Percentiles rank a stretch among this genome's conserved stretches.
These are phyloP conservation scores for Ceratocystis lukuohia DNA, from an alignment of 2,329 filamentous ascomycete genomes.

Conservation along the genomic window DNA sequence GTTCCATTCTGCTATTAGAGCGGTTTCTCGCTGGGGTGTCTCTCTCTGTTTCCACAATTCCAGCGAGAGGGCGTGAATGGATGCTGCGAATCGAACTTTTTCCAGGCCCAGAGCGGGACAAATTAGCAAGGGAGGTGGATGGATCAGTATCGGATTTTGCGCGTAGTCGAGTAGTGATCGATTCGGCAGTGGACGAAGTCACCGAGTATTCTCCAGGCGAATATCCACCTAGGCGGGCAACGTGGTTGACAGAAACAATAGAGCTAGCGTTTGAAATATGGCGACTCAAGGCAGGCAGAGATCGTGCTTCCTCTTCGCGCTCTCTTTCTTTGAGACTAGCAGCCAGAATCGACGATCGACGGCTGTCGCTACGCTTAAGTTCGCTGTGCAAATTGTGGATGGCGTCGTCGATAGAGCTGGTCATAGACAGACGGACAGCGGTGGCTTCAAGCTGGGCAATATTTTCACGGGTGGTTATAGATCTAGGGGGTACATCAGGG, in stretches of 20 bases:
- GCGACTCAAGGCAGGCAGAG: conserved; percentile 26
- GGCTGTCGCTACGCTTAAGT: conserved; percentile 56
- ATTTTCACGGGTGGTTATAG: conserved; percentile 50
- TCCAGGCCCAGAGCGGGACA: conserved; percentile 40
- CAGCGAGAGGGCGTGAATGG: conserved; percentile 38
- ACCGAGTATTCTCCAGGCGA: conserved; percentile 52
- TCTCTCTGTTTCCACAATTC: conserved; percentile 45
- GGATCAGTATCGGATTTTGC: conserved; percentile 33
- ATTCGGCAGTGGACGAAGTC: conserved; percentile 50
- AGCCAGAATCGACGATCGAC: conserved; percentile 48
- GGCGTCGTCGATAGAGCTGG: conserved; percentile 63
- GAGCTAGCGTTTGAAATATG: conserved; percentile 41
- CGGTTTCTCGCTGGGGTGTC: conserved; percentile 18
- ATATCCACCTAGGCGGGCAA: conserved; percentile 53
- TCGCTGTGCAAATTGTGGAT: conserved; percentile 61
- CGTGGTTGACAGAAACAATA: conserved; percentile 56
- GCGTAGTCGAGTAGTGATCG: conserved; percentile 40
- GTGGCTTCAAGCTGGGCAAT: conserved; percentile 63
- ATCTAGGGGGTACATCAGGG: conserved; percentile 48
- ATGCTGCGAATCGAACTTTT: conserved; percentile 41
- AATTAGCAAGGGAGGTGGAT: conserved; percentile 24
- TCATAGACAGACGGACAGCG: conserved; percentile 59
- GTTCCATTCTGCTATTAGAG: conserved; percentile 14
- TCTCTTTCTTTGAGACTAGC: conserved; percentile 29
- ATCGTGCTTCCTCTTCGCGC: conserved; percentile 11